Conservation (phyloP, 331 rosid genomes). For the Acacia pycnantha region DNA sequence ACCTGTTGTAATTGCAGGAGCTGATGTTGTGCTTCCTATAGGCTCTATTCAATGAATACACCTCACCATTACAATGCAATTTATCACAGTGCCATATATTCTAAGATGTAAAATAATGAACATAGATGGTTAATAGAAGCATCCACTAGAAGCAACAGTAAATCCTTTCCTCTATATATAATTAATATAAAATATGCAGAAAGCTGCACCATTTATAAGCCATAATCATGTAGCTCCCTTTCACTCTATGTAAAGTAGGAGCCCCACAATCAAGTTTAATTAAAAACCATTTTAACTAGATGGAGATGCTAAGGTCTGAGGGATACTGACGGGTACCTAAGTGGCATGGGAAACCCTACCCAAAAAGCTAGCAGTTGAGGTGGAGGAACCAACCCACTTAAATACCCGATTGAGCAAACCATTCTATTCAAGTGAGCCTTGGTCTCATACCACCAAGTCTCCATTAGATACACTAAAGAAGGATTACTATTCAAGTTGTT, state of each 20-base stretch:
- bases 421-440: too few relatives aligned
- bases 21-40: background rate
- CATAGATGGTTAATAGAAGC: background rate
- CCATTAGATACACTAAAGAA: background rate
- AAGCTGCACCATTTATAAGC: background rate
- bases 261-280: background rate
- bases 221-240: background rate
- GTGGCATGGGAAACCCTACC: too few relatives aligned
- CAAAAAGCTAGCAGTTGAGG: too few relatives aligned
- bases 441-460: too few relatives aligned
- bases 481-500: background rate
- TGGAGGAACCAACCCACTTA: too few relatives aligned
- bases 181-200: background rate
- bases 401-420: too few relatives aligned
- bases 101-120: background rate
- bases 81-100: background rate
- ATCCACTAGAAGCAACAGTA: background rate
- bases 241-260: background rate
- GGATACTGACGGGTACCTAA: background rate
- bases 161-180: background rate
- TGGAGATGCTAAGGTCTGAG: background rate
- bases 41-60: constrained; percentile 3
- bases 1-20: background rate
- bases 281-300: background rate
- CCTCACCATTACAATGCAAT: background rate